These are phyloP conservation scores for Aspergillus latus DNA, from an alignment of 2,329 filamentous ascomycete species.

Conservation along the genomic window DNA sequence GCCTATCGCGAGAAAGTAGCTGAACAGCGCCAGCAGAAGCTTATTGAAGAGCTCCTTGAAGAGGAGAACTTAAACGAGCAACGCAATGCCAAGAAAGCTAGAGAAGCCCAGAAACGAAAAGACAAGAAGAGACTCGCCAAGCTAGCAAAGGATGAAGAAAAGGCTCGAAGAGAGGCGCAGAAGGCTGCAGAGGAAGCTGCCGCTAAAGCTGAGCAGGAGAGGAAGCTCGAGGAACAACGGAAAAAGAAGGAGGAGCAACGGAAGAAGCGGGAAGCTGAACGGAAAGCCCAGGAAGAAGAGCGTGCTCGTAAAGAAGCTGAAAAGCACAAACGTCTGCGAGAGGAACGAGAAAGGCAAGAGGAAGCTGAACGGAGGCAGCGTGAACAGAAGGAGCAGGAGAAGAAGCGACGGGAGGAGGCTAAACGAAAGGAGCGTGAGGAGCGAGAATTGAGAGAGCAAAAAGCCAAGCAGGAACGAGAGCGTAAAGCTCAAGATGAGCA, in stretches of 20 bases:
- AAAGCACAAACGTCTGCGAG: constrained; percentile 72
- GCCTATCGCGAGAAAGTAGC: constrained; percentile 99
- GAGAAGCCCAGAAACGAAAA: constrained; percentile 92
- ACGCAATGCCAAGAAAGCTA: constrained; percentile 87
- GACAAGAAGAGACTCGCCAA: constrained; percentile 90
- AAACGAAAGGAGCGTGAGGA: constrained; percentile 76
- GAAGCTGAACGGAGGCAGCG: constrained; percentile 81
- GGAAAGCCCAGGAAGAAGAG: constrained; percentile 87
- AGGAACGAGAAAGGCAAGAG: constrained; percentile 81
- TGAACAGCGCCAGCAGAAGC: constrained; percentile 82
- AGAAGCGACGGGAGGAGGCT: constrained; percentile 67
- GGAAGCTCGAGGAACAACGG: constrained; percentile 76
- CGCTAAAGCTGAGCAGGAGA: constrained; percentile 71
- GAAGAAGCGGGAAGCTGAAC: constrained; percentile 86
- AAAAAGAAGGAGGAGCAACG: constrained; percentile 85
- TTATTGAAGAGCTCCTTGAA: constrained; percentile 87
- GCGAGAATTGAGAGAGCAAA: constrained; percentile 63
- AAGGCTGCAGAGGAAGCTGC: constrained; percentile 84
- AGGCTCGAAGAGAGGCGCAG: constrained; percentile 81
- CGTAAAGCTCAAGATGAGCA: constrained; percentile 48
- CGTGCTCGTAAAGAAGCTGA: constrained; percentile 81
- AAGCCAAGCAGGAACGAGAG: constrained; percentile 63
- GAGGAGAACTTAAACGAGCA: constrained; percentile 74
- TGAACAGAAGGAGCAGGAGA: constrained; percentile 77
- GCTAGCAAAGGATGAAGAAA: constrained; percentile 85